A percentile compares a stretch with the other conserved stretches of the same genome.
These are phyloP conservation scores for Gorgonomyces haynaldii DNA, from an alignment of 192 early-diverging fungal species.

Conservation along the genomic window DNA sequence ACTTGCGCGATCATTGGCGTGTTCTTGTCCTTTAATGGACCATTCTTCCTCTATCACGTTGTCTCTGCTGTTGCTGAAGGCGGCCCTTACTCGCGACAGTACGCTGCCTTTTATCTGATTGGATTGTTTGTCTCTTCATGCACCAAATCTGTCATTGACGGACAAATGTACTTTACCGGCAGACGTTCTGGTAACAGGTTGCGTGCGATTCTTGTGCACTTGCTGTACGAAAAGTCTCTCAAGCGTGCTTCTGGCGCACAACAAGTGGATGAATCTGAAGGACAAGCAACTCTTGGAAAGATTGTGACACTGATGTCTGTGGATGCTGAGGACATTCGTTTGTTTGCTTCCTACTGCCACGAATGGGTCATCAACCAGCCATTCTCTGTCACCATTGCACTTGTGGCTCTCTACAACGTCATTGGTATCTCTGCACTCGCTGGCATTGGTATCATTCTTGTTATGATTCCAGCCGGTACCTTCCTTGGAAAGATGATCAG, in stretches of 20 bases:
- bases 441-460: constrained; percentile 19
- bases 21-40: constrained; percentile 18
- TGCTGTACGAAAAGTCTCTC: constrained; percentile 28
- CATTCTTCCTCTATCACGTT: constrained; percentile 35
- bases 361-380: constrained; percentile 13
- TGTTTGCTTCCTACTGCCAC: background rate
- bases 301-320: constrained; percentile 32
- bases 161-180: constrained; percentile 35
- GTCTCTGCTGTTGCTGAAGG: constrained; percentile 22
- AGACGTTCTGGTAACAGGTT: background rate
- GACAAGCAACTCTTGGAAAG: constrained; percentile 24
- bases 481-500: constrained; percentile 8
- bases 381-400: constrained; percentile 10
- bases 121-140: too few relatives aligned
- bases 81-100: too few relatives aligned
- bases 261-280: constrained; percentile 5
- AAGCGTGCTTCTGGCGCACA: constrained; percentile 11
- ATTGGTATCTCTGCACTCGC: constrained; percentile 23
- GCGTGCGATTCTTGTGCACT: constrained; percentile 13
- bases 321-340: constrained; percentile 11
- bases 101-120: too few relatives aligned
- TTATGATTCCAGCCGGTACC: constrained; percentile 15
- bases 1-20: constrained; percentile 6
- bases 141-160: constrained; percentile 19
- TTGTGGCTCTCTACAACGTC: constrained; percentile 10